Percentiles rank a stretch among this genome's conserved stretches.
Conservation (phyloP, 2,329 filamentous ascomycete species). For the Hypoxylon sp. region DNA sequence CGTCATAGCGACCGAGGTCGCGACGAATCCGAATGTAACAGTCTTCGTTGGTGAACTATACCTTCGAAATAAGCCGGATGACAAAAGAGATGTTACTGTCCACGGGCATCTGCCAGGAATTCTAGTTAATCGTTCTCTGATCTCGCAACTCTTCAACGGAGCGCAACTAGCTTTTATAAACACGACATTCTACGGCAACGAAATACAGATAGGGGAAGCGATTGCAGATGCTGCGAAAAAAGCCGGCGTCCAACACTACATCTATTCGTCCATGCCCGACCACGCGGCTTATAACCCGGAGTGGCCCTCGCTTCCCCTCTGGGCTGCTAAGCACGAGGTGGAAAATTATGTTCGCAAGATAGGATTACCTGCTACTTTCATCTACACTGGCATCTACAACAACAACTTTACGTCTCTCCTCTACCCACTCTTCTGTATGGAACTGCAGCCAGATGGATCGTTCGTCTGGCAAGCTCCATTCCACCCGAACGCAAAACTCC, state of each 20-base stretch:
- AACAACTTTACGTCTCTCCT: slow-evolving; percentile 97
- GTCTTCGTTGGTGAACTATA: slow-evolving; percentile 77
- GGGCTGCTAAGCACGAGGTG: slow-evolving; percentile 92
- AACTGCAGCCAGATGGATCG: slow-evolving; percentile 84
- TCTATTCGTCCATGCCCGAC: slow-evolving; percentile 98
- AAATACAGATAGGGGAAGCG: slow-evolving; percentile 88
- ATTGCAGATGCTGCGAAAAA: slow-evolving; percentile 91
- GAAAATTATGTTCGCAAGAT: slow-evolving; percentile 92
- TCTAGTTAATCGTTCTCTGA: slow-evolving; percentile 79
- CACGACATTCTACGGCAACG: slow-evolving; percentile 96
- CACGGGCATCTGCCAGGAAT: slow-evolving; percentile 74
- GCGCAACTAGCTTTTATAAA: slow-evolving; percentile 96
- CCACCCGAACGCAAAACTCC: slow-evolving; percentile 87
- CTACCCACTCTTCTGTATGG: slow-evolving; percentile 97
- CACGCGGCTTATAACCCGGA: slow-evolving; percentile 82
- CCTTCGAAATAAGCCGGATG: slow-evolving; percentile 66
- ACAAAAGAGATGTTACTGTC: slow-evolving; percentile 76
- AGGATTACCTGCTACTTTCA: slow-evolving; percentile 87
- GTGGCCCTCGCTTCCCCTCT: slow-evolving; percentile 90
- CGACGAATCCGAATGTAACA: slow-evolving; percentile 81
- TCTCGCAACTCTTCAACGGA: slow-evolving; percentile 84
- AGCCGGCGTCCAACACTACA: slow-evolving; percentile 87
- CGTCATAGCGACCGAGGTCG: slow-evolving; percentile 89
- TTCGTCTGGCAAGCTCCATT: slow-evolving; percentile 96
- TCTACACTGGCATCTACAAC: slow-evolving; percentile 98